Percentiles rank a stretch among this genome's conserved stretches.
These are phyloP conservation scores for Solanum ahanhuiri DNA, from an alignment of 257 asterid genomes.

Conservation along the genomic window DNA sequence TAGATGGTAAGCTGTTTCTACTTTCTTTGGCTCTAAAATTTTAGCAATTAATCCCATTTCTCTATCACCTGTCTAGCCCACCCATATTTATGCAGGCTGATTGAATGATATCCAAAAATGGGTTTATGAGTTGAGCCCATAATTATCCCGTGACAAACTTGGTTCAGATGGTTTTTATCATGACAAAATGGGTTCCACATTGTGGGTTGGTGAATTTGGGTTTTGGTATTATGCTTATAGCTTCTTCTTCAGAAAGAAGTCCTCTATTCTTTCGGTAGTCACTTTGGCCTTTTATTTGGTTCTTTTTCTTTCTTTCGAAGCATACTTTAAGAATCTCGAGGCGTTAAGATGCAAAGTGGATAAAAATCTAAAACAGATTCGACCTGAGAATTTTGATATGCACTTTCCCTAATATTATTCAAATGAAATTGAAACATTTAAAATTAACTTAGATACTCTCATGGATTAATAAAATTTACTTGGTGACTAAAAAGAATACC, in stretches of 20 bases:
- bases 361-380: neutral
- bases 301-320: neutral
- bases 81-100: neutral
- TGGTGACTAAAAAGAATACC: too few species aligned
- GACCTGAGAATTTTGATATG: neutral
- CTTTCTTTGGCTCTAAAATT: neutral
- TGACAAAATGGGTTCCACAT: neutral
- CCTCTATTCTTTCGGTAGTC: neutral
- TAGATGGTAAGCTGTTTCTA: constrained; percentile 4
- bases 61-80: neutral
- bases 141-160: neutral
- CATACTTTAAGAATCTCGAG: neutral
- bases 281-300: neutral
- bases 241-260: neutral
- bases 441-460: neutral
- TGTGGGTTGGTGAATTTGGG: neutral
- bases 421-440: neutral
- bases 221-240: neutral
- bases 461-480: neutral
- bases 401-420: neutral
- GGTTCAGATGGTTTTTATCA: neutral
- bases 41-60: neutral
- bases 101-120: neutral
- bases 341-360: neutral
- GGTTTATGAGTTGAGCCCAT: neutral